phyloP scores from a whole-genome alignment of 2,329 filamentous ascomycete genomes.

The Aspergillus latus region DNA sequence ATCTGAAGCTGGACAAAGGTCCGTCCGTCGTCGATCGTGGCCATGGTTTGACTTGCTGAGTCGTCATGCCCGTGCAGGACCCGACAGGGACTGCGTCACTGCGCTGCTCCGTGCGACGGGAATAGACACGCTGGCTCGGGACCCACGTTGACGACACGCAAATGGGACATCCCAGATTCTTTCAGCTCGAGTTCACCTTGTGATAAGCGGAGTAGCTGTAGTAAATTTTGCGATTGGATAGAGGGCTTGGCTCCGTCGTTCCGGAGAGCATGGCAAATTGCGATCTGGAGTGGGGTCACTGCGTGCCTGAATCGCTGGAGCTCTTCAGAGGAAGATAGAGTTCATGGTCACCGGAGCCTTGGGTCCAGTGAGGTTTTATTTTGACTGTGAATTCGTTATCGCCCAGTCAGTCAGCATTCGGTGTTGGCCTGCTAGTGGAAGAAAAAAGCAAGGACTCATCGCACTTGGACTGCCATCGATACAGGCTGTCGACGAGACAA shows the following conservation, averaged over 20 bases:
- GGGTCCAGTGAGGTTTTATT: not conserved
- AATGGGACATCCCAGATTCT: not conserved
- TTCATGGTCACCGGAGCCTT: not conserved
- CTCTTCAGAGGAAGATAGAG: slow-evolving; percentile 8
- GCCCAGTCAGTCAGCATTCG: slow-evolving; percentile 10
- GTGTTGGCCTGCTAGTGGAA: not conserved
- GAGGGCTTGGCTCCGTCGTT: not conserved
- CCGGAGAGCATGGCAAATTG: not conserved
- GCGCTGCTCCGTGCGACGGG: slow-evolving; percentile 1
- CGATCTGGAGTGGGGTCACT: slow-evolving; percentile 5
- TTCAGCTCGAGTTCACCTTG: not conserved
- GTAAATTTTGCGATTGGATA: slow-evolving; percentile 4
- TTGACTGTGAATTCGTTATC: not conserved
- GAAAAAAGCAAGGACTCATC: not conserved
- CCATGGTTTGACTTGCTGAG: not conserved
- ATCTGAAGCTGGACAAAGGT: not conserved
- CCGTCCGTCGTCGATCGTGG: slow-evolving; percentile 7
- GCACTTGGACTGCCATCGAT: not conserved
- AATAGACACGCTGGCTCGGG: slow-evolving; percentile 4
- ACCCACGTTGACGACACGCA: slow-evolving; percentile 3
- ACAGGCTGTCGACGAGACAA: not conserved
- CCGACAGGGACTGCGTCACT: not conserved
- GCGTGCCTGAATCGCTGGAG: slow-evolving; percentile 5
- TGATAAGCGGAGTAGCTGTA: not conserved
- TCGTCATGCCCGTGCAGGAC: slow-evolving; percentile 4